phyloP scores from a whole-genome alignment of 371 early-diverging fungal species.

The Mortierella polycephala region DNA sequence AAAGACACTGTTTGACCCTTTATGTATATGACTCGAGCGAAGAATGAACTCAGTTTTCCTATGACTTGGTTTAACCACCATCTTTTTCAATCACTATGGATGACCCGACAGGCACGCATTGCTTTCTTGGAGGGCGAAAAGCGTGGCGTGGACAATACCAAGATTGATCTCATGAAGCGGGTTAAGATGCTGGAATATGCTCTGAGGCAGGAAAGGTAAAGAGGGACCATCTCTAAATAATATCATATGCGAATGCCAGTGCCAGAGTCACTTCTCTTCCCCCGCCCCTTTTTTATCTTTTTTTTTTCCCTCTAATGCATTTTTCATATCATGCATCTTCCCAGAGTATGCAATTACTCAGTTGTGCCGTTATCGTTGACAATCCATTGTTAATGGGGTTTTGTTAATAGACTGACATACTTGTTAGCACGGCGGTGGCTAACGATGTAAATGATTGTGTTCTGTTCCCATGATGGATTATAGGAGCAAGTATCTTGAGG shows the following conservation, averaged over 20 bases:
- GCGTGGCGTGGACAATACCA: constrained; percentile 79
- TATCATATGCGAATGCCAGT: background rate
- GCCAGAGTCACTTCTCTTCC: background rate
- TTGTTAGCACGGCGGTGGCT: constrained; percentile 1
- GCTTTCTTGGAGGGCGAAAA: constrained; percentile 88
- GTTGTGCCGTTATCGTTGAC: background rate
- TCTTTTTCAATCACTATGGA: background rate
- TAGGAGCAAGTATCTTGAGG: constrained; percentile 52
- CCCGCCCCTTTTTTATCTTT: constrained; percentile 13
- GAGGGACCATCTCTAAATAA: background rate
- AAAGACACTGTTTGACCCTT: background rate
- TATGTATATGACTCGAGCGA: background rate
- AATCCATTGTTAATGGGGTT: background rate
- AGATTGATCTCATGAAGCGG: constrained; percentile 80
- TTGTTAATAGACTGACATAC: background rate
- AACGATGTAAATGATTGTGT: background rate
- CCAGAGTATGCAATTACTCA: background rate
- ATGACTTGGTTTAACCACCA: background rate
- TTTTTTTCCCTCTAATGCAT: constrained; percentile 5
- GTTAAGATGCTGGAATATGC: constrained; percentile 93
- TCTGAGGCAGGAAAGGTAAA: constrained; percentile 76
- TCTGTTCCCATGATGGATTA: constrained; percentile 38
- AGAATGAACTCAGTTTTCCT: background rate
- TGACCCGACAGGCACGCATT: constrained; percentile 68
- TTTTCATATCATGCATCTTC: background rate